These are phyloP conservation scores for Termitomyces heimii DNA, from an alignment of 768 basidiomycete species.

Conservation along the genomic window DNA sequence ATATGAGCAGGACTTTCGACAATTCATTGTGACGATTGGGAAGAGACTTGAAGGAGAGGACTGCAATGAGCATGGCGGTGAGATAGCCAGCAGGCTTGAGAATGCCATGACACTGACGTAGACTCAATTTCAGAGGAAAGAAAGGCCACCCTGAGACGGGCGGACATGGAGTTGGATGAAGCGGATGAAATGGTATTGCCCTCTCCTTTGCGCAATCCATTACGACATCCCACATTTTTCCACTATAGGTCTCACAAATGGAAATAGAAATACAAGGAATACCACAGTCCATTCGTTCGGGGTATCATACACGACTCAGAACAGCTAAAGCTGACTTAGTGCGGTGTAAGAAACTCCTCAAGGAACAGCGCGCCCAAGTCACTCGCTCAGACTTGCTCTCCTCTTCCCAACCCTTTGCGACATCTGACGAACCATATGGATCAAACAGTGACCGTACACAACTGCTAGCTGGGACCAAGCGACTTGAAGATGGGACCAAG, in stretches of 20 bases:
- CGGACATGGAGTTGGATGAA: conserved; percentile 96
- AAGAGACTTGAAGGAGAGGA: conserved; percentile 68
- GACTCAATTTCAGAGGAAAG: conserved; percentile 57
- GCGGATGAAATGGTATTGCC: conserved; percentile 88
- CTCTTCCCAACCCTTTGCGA: conserved; percentile 32
- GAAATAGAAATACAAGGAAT: conserved; percentile 97
- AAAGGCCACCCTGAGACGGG: conserved; percentile 72
- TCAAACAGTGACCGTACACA: conserved; percentile 69
- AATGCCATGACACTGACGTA: background rate
- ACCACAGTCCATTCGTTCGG: conserved; percentile 74
- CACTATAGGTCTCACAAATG: conserved; percentile 89
- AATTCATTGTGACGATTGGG: conserved; percentile 69
- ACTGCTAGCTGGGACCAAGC: conserved; percentile 69
- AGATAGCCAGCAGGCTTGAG: background rate
- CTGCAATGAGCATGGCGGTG: conserved; percentile 65
- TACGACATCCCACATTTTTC: conserved; percentile 1
- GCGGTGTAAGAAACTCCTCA: conserved; percentile 75
- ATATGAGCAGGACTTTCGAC: conserved; percentile 89
- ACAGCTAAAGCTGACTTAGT: conserved; percentile 70
- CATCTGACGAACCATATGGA: conserved; percentile 80
- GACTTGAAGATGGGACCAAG: conserved; percentile 79
- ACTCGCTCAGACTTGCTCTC: conserved; percentile 78
- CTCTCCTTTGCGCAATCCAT: background rate
- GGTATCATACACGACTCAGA: conserved; percentile 72
- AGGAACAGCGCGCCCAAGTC: conserved; percentile 63